Conservation (phyloP, 768 basidiomycete genomes). For the Boletus subparvulus region DNA sequence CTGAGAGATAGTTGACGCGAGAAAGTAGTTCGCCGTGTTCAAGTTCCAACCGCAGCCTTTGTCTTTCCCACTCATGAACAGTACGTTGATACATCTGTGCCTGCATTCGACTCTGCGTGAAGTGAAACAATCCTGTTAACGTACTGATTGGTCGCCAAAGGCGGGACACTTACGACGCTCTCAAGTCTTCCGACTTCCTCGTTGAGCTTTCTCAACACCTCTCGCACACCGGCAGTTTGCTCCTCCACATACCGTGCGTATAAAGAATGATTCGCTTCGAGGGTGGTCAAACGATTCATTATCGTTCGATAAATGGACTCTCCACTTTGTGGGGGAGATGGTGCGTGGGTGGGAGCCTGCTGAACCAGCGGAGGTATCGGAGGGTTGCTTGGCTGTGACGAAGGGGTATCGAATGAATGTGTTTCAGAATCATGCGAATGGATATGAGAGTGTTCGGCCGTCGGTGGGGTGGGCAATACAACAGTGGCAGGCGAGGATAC, state of each 20-base stretch:
- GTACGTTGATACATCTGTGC: slow-evolving; percentile 63
- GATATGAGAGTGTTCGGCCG: slow-evolving; percentile 1
- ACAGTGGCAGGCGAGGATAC: slow-evolving; percentile 6
- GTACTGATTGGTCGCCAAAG: neutral
- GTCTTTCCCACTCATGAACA: slow-evolving; percentile 66
- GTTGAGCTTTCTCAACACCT: slow-evolving; percentile 68
- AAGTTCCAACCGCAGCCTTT: slow-evolving; percentile 61
- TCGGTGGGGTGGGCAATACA: neutral
- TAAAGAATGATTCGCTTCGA: slow-evolving; percentile 87
- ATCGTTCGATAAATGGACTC: slow-evolving; percentile 97
- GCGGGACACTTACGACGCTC: slow-evolving; percentile 56
- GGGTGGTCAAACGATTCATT: slow-evolving; percentile 83
- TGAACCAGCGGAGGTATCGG: neutral
- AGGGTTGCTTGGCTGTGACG: slow-evolving; percentile 8
- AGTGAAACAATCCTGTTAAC: neutral
- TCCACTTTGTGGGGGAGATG: slow-evolving; percentile 37
- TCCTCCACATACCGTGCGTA: slow-evolving; percentile 87
- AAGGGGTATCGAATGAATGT: neutral
- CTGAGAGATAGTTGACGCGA: slow-evolving; percentile 70
- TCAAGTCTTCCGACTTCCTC: slow-evolving; percentile 80
- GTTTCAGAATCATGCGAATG: slow-evolving; percentile 7
- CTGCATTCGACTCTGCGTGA: slow-evolving; percentile 63
- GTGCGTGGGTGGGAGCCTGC: slow-evolving; percentile 3
- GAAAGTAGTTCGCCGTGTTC: slow-evolving; percentile 70
- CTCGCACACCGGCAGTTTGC: slow-evolving; percentile 74